phyloP scores from a whole-genome alignment of 805 yeast genomes.

The Debaryomyces prosopidis region DNA sequence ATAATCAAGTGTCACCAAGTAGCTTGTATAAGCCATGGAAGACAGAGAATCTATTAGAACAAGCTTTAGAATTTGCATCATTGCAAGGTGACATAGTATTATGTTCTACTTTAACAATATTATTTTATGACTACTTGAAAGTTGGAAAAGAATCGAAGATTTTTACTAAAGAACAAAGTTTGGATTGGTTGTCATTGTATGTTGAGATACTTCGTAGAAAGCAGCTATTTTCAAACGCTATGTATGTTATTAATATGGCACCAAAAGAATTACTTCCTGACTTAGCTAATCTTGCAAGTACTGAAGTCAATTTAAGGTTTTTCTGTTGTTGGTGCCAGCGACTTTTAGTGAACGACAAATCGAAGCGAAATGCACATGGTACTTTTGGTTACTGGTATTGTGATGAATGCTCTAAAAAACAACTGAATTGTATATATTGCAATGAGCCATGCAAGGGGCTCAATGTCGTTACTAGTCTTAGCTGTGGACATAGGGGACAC shows the following conservation, averaged over 20 bases:
- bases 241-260: conserved; percentile 50
- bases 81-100: conserved; percentile 65
- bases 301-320: conserved; percentile 40
- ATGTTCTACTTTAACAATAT: conserved; percentile 55
- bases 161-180: conserved; percentile 29
- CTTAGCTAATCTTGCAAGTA: conserved; percentile 32
- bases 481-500: conserved; percentile 90
- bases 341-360: conserved; percentile 57
- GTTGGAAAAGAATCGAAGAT: conserved; percentile 15
- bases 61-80: conserved; percentile 55
- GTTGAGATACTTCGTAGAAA: conserved; percentile 53
- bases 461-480: conserved; percentile 53
- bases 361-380: conserved; percentile 45
- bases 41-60: conserved; percentile 47
- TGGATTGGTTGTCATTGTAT: conserved; percentile 59
- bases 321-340: conserved; percentile 64
- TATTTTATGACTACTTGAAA: conserved; percentile 43
- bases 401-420: conserved; percentile 60
- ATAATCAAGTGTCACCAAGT: conserved; percentile 8
- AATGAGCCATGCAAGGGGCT: conserved; percentile 74
- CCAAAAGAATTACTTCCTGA: conserved; percentile 28
- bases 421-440: conserved; percentile 76
- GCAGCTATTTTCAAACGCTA: conserved; percentile 56
- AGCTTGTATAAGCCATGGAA: conserved; percentile 53
- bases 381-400: conserved; percentile 70